phyloP scores from a whole-genome alignment of 305 asterid species.

The Lippia alba region DNA sequence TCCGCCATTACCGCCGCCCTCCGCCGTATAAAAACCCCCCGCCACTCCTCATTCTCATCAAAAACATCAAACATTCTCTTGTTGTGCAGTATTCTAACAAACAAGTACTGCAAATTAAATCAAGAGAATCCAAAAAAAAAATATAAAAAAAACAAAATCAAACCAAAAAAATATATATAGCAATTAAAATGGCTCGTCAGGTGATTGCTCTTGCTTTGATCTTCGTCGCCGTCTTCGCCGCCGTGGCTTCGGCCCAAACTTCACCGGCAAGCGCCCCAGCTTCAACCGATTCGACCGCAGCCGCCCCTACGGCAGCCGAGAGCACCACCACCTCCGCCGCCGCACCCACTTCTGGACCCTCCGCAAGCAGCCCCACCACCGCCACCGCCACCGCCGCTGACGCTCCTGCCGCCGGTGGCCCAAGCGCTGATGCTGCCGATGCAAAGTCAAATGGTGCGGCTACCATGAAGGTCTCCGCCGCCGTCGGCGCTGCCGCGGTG shows the following conservation, averaged over 20 bases:
- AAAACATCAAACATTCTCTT: slow-evolving; percentile 46
- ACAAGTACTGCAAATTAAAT: slow-evolving; percentile 46
- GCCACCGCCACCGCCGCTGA: slow-evolving; percentile 33
- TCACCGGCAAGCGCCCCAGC: slow-evolving; percentile 33
- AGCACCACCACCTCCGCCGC: slow-evolving; percentile 3
- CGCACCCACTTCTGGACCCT: neutral
- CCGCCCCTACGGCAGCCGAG: slow-evolving; percentile 17
- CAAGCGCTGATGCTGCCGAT: slow-evolving; percentile 19
- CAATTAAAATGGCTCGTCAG: slow-evolving; percentile 57
- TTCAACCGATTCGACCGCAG: slow-evolving; percentile 22
- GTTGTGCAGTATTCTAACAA: slow-evolving; percentile 33
- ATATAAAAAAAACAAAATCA: neutral
- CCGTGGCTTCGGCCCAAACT: slow-evolving; percentile 49
- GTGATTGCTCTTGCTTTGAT: slow-evolving; percentile 48
- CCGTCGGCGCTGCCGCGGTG: slow-evolving; percentile 47
- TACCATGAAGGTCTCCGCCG: slow-evolving; percentile 56
- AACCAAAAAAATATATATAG: neutral
- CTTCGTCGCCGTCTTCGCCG: slow-evolving; percentile 46
- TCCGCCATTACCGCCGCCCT: slow-evolving; percentile 35
- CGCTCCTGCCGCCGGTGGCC: slow-evolving; percentile 31
- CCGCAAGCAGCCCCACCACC: slow-evolving; percentile 14
- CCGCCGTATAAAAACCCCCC: slow-evolving; percentile 32
- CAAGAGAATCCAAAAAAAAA: slow-evolving; percentile 42
- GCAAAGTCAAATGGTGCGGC: slow-evolving; percentile 32
- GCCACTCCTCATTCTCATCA: slow-evolving; percentile 8